Evolutionary conservation across 2,329 filamentous ascomycete genomes (phyloP), one percentile per base, ranked within the genome.

Genomic region (Fusarium temperatum): DNA sequence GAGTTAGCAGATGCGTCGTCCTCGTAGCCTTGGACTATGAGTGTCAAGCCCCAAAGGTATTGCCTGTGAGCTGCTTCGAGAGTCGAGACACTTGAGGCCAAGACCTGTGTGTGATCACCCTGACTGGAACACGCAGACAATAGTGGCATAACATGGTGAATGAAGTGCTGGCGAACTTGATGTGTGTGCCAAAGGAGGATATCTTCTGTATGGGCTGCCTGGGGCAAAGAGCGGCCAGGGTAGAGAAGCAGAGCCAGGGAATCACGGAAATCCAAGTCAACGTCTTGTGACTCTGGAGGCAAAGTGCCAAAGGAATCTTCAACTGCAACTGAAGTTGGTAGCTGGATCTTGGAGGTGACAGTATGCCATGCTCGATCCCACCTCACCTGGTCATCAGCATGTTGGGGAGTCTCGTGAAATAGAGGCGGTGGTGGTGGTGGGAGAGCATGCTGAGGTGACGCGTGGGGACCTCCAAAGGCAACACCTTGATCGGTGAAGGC

Each of bases 311-410:
- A 89, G 30, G 86, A 87, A 76, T 89, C 87, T 76, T 89, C 87
- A 13, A 83, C 84, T 5, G 88, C 83, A 48, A 88, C 87, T 15
- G 87, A 88, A n/a, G 85, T 80, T 14, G 89, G 88, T 28, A 92
- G 83, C 53, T 86, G 85, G 51, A 92, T 87, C 39, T 84, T 84
- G 36, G 87, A 85, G 22, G 89, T 91, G 68, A 91, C 89, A 35
- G 84, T 82, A 77, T 90, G 88, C 90, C 90, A 92, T 66, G 90
- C 89, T 70, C 87, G 83, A 77, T 91, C 89, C 85, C 87, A 91
- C 71, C 84, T 85, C 61, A 86, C 84, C 80, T 91, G 90, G 72
- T 90, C 86, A 68, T 83, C 81, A 39, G 78, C 74, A 35, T 77
- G 76, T 66, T 74, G 71, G 68, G 72, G 62, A 64, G 69, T 64